Base-by-base conservation (phyloP, 2,329 filamentous ascomycete species). In the Scorias spongiosa region DNA sequence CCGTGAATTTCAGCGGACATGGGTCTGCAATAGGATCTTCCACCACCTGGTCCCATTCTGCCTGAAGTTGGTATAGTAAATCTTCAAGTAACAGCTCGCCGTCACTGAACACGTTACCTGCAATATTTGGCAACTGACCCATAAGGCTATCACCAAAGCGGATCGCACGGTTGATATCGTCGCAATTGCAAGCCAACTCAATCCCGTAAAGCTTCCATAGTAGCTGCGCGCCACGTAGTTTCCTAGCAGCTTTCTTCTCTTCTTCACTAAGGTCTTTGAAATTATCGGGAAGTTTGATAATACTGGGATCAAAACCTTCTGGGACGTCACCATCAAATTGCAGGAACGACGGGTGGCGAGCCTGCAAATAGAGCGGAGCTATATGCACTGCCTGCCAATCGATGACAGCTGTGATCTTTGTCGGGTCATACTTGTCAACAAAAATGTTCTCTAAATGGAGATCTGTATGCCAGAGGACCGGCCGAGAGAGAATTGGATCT, bases 381-480 rank as follows among this genome's bases (percentile, higher is more conserved):
- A 45, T 28, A 18, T 45, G 20, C 4, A 39, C 36, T 28, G 36
- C 38, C 51, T 63, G 55, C 59, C 59, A 63, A 44, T 63, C 57
- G 30, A 63, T 60, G 44, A 61, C 56, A 30, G 51, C 52, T 9
- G 55, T 51, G 39, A 61, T 56, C 42, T 50, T 49, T 30, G 53
- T 56, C 5, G 54, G 55, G 32, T 59, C 47, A 29, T 48, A 47
- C 42, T 50, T 44, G 40, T 57, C 54, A 34, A 62, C 55, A 44
- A 62, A 59, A 40, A 63, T 59, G 44, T 62, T 62, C 14, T 54
- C 53, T 29, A 44, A 49, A 45, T 60, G 57, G 28, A 61, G 48
- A 49, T 62, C 56, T 29, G 53, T 49, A 42, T 62, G 58, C 49
- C 40, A 47, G 12, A 45, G 39, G 17, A 18, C 28, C 10, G 43